Base-by-base conservation (phyloP, 1,284 basidiomycete species). In the Ganoderma meredithae region DNA sequence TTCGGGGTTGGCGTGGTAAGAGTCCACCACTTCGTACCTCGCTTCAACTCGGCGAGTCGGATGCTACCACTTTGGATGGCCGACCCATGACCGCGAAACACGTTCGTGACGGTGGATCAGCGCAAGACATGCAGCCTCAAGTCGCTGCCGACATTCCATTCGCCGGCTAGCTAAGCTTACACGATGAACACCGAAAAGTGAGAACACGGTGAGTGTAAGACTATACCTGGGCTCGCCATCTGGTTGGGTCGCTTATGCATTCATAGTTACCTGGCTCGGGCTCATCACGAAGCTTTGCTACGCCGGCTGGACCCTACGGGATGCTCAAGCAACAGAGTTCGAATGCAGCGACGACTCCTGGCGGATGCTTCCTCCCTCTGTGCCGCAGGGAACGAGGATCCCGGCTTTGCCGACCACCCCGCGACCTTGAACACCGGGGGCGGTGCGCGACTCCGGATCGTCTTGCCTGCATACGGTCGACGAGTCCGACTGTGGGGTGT, bases 1-100 rank as follows among this genome's bases (percentile, higher is more conserved):
- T 59, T 41, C 56, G 67, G 70, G 70, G 66, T 71, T 60, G 47
- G 64, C 44, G 62, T 27, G 66, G 62, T 63, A 61, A 61, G 66
- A 19, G 15, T 10, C n/a, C 27, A 6, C 22, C 40, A 25, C 40
- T 13, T 60, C 12, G 9, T 17, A 3, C 12, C 25, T 33, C 27
- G 25, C 27, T 53, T 49, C 47, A n/a, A 49, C 27, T 49, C 47
- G 47, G 22, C 47, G 12, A 52, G 47, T 22, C 22, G 47, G 25
- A 55, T 55, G 52, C 52, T 55, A 31, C 10, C 47, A 25, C 13
- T 52, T 55, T 22, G 5, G 17, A 22, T 4, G 47, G 47, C 9
- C 47, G 22, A 10, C 47, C 25, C 25, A 52, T 13, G 13, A 25
- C 22, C 22, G 25, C 22, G 22, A 25, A 25, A 25, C 10, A 10